phyloP scores from a whole-genome alignment of 192 early-diverging fungal genomes.

The Entomortierella beljakovae region DNA sequence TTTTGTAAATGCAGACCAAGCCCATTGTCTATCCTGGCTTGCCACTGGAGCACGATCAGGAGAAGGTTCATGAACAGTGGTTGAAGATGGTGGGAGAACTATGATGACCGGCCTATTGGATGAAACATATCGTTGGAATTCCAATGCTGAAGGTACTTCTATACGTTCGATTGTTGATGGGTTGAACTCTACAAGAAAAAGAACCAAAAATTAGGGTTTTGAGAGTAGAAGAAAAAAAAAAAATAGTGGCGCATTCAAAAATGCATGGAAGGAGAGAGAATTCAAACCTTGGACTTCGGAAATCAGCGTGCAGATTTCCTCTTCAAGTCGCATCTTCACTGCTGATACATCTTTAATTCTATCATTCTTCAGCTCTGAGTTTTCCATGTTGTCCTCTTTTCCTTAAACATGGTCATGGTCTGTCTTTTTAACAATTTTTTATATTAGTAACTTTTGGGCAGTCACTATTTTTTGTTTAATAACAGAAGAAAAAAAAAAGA shows the following conservation, averaged over 20 bases:
- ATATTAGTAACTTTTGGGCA: background rate
- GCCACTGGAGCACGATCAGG: conserved; percentile 16
- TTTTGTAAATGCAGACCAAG: conserved; percentile 57
- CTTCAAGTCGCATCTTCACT: conserved; percentile 46
- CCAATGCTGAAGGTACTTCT: conserved; percentile 54
- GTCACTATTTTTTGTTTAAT: no score
- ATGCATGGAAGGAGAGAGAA: background rate
- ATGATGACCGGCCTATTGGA: conserved; percentile 60
- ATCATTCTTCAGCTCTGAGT: background rate
- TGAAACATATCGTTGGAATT: conserved; percentile 57
- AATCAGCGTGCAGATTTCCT: conserved; percentile 43
- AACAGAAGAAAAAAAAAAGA: background rate
- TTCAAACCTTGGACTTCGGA: conserved; percentile 40
- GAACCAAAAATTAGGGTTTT: background rate
- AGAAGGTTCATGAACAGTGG: conserved; percentile 15
- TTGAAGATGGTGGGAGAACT: conserved; percentile 23
- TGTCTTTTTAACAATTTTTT: background rate
- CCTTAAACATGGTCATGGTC: background rate
- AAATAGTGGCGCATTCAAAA: background rate
- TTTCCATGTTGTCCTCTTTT: background rate
- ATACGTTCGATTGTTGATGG: conserved; percentile 39
- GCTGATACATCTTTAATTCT: conserved; percentile 17
- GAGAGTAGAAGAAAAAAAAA: background rate
- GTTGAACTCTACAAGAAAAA: conserved; percentile 34
- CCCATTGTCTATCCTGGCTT: conserved; percentile 21